These are phyloP conservation scores for Fraxinus cuspidata DNA, from an alignment of 257 asterid genomes.

Conservation along the genomic window DNA sequence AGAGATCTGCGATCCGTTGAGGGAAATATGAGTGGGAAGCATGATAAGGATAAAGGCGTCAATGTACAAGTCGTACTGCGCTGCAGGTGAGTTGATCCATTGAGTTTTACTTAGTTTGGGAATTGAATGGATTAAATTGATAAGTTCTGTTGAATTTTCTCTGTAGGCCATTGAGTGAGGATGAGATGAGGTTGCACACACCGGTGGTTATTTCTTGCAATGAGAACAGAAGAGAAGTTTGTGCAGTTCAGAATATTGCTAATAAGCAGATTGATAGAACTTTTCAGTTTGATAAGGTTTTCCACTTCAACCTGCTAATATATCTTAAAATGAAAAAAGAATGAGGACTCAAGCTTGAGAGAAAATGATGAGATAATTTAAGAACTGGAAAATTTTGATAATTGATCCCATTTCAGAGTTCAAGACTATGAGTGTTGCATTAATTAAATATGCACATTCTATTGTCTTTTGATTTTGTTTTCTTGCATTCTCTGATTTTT, in stretches of 20 bases:
- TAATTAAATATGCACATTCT: no score
- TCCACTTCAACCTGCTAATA: no score
- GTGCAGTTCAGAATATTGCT: conserved; percentile 91
- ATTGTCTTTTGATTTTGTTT: background rate
- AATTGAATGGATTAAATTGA: background rate
- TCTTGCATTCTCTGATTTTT: background rate
- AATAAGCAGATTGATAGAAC: conserved; percentile 98
- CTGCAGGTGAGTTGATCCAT: conserved; percentile 58
- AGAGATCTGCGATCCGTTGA: conserved; percentile 37
- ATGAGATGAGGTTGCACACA: no score
- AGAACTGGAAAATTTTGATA: no score
- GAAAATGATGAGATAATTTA: no score
- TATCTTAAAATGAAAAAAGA: no score
- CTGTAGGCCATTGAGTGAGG: no score
- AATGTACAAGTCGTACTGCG: conserved; percentile 91
- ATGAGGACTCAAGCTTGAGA: no score
- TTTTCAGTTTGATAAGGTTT: conserved; percentile 59
- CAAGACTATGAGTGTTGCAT: background rate
- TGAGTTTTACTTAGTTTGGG: conserved; percentile 6
- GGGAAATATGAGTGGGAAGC: conserved; percentile 55
- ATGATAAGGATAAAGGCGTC: conserved; percentile 37
- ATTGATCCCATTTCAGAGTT: no score
- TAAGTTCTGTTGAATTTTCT: background rate
- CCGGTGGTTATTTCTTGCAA: conserved; percentile 87
- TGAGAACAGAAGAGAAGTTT: conserved; percentile 83